Base-by-base conservation (phyloP, 345 rosid genomes). In the Erysimum cheiranthoides region DNA sequence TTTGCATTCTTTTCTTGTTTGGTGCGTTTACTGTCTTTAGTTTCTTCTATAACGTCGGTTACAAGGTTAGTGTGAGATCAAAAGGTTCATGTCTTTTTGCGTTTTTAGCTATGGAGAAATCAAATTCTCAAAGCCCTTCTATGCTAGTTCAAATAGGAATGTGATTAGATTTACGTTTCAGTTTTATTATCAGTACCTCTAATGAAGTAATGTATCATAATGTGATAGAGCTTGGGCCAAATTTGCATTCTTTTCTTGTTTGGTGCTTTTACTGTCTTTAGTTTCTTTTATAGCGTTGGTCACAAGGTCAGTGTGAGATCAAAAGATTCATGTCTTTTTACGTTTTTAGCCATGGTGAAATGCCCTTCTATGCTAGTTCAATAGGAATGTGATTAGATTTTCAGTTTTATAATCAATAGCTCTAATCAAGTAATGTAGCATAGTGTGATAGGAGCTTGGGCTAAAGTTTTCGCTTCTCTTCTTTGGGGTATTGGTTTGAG, bases 191-290 rank as follows among this genome's bases (percentile, higher is more conserved):
- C 31, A 30, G 4, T 46, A 49, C 5, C 54, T 64, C 2, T 32
- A 34, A 32, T 8, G 36, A 67, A 51, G 18, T 10, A 65, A 49
- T 46, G 58, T 49, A 17, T 12, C 18, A 10, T 66, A 50, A 59
- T 40, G 45, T 40, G 45, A 40, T 40, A 39, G 43, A 40, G 45
- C n/a, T 11, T 40, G 14, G 45, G n/a, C n/a, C 45, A 40, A 40
- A 40, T 40, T 40, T 40, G n/a, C n/a, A 12, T 12, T 4, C 45
- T 40, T 40, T 12, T 40, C n/a, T 40, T 40, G 14, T 40, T 40
- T 40, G 45, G 45, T 12, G 14, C n/a, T 40, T 40, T 8, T 36
- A 36, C 11, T 36, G 40, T 36, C 4, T 9, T 40, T 40, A 11
- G 45, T 12, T 40, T 4, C 14, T 40, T 40, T 6, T 12, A 40